Conservation (phyloP, 768 basidiomycete genomes). For the Clitopilus passeckerianus region DNA sequence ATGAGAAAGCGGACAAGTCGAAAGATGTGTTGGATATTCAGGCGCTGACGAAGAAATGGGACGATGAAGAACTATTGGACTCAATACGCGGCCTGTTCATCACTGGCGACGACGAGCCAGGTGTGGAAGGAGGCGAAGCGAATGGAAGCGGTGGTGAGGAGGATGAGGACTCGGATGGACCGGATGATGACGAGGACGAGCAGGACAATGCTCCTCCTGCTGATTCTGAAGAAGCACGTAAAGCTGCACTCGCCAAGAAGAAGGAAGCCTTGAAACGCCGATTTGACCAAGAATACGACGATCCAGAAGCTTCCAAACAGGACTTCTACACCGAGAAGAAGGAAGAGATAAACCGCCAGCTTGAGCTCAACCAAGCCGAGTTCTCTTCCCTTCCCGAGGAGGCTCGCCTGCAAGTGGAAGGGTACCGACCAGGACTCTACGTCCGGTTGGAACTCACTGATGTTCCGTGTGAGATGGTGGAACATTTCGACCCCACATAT, state of each 20-base stretch:
- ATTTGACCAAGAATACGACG: slow-evolving; percentile 96
- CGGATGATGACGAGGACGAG: slow-evolving; percentile 33
- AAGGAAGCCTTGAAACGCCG: slow-evolving; percentile 91
- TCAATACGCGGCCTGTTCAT: slow-evolving; percentile 88
- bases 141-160: slow-evolving; percentile 34
- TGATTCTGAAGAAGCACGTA: slow-evolving; percentile 32
- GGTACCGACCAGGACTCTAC: slow-evolving; percentile 86
- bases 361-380: slow-evolving; percentile 77
- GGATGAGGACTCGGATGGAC: slow-evolving; percentile 32
- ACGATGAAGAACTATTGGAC: slow-evolving; percentile 79
- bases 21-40: slow-evolving; percentile 54
- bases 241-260: slow-evolving; percentile 67
- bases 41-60: slow-evolving; percentile 63
- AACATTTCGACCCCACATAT: slow-evolving; percentile 87
- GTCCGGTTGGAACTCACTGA: slow-evolving; percentile 83
- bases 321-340: slow-evolving; percentile 93
- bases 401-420: slow-evolving; percentile 80
- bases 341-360: slow-evolving; percentile 84
- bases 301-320: slow-evolving; percentile 69
- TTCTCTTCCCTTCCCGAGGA: slow-evolving; percentile 77
- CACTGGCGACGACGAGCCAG: slow-evolving; percentile 51
- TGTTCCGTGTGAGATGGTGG: slow-evolving; percentile 89
- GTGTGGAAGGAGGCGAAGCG: slow-evolving; percentile 22
- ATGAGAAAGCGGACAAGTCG: slow-evolving; percentile 60
- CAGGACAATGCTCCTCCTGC: slow-evolving; percentile 18